Conservation (phyloP, 129 eudicot genomes). For the Centella asiatica region DNA sequence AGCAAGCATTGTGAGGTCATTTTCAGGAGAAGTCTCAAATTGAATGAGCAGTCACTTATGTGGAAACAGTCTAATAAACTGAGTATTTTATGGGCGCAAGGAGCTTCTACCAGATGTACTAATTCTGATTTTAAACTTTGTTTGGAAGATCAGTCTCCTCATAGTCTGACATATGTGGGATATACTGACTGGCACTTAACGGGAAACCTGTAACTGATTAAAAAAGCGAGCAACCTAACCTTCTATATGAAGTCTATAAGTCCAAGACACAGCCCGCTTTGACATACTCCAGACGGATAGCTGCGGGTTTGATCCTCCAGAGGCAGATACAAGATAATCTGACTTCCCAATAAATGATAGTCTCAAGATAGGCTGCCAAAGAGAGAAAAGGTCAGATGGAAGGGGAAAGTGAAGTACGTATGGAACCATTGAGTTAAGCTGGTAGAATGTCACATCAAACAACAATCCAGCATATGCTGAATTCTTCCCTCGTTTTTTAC, state of each 20-base stretch:
- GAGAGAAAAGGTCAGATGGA: background rate
- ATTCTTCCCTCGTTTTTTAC: too few species aligned
- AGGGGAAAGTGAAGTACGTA: background rate
- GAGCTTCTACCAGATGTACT: too few species aligned
- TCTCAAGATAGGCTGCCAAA: conserved; percentile 54
- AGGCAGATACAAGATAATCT: conserved; percentile 67
- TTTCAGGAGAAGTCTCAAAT: too few species aligned
- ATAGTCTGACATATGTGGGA: too few species aligned
- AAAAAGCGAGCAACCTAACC: conserved; percentile 30
- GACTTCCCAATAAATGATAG: conserved; percentile 85
- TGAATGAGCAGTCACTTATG: too few species aligned
- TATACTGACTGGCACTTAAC: background rate
- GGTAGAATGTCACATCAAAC: background rate
- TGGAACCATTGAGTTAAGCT: background rate
- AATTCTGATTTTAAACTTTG: too few species aligned
- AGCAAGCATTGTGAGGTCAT: too few species aligned
- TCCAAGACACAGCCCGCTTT: conserved; percentile 54
- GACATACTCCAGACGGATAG: conserved; percentile 80
- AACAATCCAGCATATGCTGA: background rate
- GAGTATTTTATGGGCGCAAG: too few species aligned
- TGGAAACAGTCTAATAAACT: too few species aligned
- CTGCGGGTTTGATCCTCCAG: conserved; percentile 58
- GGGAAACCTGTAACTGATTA: background rate
- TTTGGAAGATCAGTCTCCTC: too few species aligned
- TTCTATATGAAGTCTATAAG: conserved; percentile 66